These are phyloP conservation scores for Coemansia erecta DNA, from an alignment of 192 early-diverging fungal genomes.

Conservation along the genomic window DNA sequence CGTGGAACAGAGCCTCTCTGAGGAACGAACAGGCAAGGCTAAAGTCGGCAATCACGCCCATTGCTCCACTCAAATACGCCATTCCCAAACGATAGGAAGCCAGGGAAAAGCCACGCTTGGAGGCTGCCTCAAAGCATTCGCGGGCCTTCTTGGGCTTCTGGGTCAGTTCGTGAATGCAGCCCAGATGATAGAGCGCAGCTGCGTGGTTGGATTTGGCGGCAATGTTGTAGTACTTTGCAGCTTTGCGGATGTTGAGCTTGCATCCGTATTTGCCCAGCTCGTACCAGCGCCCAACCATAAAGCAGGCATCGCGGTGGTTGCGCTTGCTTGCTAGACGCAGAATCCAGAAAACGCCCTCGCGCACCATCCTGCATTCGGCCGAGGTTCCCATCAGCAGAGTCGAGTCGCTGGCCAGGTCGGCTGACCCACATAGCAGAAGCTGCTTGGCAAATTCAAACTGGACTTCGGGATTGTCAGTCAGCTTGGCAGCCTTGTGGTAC, in stretches of 20 bases:
- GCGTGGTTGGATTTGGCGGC: constrained; percentile 36
- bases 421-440: constrained; percentile 46
- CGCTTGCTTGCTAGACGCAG: constrained; percentile 41
- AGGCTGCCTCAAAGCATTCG: constrained; percentile 44
- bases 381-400: constrained; percentile 15
- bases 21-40: constrained; percentile 51
- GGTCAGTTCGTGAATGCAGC: constrained; percentile 27
- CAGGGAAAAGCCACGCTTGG: constrained; percentile 36
- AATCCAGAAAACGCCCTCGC: constrained; percentile 54
- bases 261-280: constrained; percentile 52
- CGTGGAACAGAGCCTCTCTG: constrained; percentile 46
- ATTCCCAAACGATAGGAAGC: constrained; percentile 46
- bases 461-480: constrained; percentile 65
- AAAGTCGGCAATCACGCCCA: constrained; percentile 47
- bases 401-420: constrained; percentile 36
- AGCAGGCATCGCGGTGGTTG: constrained; percentile 37
- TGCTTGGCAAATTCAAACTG: constrained; percentile 74
- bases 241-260: constrained; percentile 34
- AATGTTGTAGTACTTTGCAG: constrained; percentile 29
- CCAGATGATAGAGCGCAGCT: constrained; percentile 40
- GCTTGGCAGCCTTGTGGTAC: constrained; percentile 71
- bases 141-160: constrained; percentile 34
- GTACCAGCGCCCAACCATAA: constrained; percentile 49
- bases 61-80: constrained; percentile 45
- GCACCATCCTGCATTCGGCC: constrained; percentile 39